phyloP scores from a whole-genome alignment of 2,329 filamentous ascomycete species.

The Plectosphaerella sp. region DNA sequence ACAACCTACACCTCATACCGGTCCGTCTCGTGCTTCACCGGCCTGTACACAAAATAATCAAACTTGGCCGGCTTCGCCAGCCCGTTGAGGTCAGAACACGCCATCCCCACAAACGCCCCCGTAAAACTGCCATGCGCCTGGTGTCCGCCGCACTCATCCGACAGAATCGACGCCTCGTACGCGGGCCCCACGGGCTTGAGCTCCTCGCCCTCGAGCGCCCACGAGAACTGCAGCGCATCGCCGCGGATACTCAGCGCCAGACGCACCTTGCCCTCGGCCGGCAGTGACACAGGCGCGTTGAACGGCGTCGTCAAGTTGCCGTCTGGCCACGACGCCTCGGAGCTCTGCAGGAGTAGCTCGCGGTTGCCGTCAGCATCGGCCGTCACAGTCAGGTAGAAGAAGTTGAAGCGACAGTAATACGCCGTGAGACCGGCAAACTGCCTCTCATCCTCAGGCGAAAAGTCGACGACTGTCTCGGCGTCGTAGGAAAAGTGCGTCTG shows the following conservation, averaged over 20 bases:
- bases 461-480: conserved; percentile 51
- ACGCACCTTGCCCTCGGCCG: conserved; percentile 49
- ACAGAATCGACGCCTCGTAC: conserved; percentile 54
- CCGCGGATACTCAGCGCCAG: conserved; percentile 49
- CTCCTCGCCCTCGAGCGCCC: conserved; percentile 40
- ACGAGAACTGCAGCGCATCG: conserved; percentile 49
- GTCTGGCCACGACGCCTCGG: conserved; percentile 51
- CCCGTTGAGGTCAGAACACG: conserved; percentile 52
- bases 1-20: conserved; percentile 28
- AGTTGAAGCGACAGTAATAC: conserved; percentile 62
- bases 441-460: conserved; percentile 51
- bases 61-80: conserved; percentile 40
- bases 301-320: conserved; percentile 41
- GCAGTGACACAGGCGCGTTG: conserved; percentile 39
- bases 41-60: conserved; percentile 48
- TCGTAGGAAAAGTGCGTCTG: conserved; percentile 58
- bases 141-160: conserved; percentile 60
- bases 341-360: conserved; percentile 53
- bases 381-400: conserved; percentile 59
- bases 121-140: conserved; percentile 60
- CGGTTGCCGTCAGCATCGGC: conserved; percentile 50
- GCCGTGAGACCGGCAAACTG: conserved; percentile 57
- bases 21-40: conserved; percentile 40
- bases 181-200: conserved; percentile 48
- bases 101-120: conserved; percentile 54